A percentile compares a stretch with the other conserved stretches of the same genome.
Evolutionary conservation across 108 stramenopile species (phyloP).

Genomic region (Mediolabrus comicus): DNA sequence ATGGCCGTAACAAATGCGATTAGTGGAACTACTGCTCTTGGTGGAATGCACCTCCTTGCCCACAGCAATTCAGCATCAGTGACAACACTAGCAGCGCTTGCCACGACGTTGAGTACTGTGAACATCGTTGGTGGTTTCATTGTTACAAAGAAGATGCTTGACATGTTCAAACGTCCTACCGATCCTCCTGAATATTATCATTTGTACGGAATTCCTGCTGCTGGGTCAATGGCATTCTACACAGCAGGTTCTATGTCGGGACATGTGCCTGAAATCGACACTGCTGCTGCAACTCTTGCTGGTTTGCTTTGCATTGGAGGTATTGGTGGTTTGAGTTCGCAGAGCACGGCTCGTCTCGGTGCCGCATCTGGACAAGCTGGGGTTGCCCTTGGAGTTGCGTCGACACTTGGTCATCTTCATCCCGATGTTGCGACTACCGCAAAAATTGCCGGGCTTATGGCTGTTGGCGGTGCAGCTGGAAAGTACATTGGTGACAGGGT

Average conservation of each 20-base stretch:
- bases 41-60: conserved; percentile 96
- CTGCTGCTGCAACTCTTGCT: conserved; percentile 84
- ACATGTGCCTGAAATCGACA: conserved; percentile 84
- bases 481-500: conserved; percentile 86
- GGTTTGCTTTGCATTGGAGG: conserved; percentile 98
- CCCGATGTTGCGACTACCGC: conserved; percentile 74
- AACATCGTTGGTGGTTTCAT: conserved; percentile 97
- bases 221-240: conserved; percentile 74
- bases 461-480: conserved; percentile 89
- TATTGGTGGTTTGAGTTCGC: conserved; percentile 93
- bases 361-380: conserved; percentile 96
- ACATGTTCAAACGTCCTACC: conserved; percentile 98
- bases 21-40: conserved; percentile 97
- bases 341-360: conserved; percentile 94
- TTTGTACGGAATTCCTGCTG: conserved; percentile 95
- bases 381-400: conserved; percentile 93
- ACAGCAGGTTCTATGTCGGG: conserved; percentile 73
- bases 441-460: conserved; percentile 84
- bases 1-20: conserved; percentile 99
- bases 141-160: conserved; percentile 98
- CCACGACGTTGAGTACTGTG: conserved; percentile 91
- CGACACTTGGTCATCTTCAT: conserved; percentile 88
- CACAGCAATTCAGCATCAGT: conserved; percentile 69
- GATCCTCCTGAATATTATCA: conserved; percentile 99
- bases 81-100: conserved; percentile 83